A percentile compares a stretch with the other conserved stretches of the same genome.
phyloP scores from a whole-genome alignment of 495 filamentous ascomycete genomes.

The Trichoderma erinaceum region DNA sequence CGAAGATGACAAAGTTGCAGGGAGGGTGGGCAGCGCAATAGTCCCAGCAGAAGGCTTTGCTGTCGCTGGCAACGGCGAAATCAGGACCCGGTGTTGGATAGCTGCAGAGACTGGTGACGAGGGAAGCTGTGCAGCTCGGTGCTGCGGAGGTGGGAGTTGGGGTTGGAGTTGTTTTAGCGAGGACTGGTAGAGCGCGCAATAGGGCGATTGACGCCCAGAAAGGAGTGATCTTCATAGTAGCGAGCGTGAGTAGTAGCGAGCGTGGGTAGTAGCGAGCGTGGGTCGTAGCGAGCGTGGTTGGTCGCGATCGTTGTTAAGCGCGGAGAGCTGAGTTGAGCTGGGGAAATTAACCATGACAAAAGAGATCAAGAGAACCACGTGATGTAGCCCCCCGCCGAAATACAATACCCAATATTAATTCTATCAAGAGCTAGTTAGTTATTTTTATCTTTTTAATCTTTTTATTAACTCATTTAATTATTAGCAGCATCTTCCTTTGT shows the following conservation, averaged over 20 bases:
- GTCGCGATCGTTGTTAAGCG: not conserved
- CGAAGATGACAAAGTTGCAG: constrained; percentile 13
- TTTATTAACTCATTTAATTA: too few species aligned
- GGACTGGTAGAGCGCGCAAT: not conserved
- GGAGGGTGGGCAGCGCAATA: not conserved
- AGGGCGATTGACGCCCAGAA: not conserved
- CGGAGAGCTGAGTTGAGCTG: not conserved
- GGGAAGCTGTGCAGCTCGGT: constrained; percentile 7
- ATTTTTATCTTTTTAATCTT: too few species aligned
- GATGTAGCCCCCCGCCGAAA: not conserved
- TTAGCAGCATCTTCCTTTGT: too few species aligned
- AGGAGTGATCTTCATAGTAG: not conserved
- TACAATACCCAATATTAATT: too few species aligned
- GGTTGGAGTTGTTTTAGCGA: not conserved
- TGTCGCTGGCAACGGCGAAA: constrained; percentile 6
- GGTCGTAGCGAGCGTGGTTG: not conserved
- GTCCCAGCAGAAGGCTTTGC: not conserved
- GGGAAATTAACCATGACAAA: not conserved
- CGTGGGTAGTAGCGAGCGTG: not conserved
- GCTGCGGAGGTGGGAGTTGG: not conserved
- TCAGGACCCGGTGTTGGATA: constrained; percentile 1
- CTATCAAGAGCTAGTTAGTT: too few species aligned
- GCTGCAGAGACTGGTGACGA: constrained; percentile 7
- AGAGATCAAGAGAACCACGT: not conserved
- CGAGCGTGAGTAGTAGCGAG: not conserved